Conservation (phyloP, 345 rosid genomes). For the Populus simonii region DNA sequence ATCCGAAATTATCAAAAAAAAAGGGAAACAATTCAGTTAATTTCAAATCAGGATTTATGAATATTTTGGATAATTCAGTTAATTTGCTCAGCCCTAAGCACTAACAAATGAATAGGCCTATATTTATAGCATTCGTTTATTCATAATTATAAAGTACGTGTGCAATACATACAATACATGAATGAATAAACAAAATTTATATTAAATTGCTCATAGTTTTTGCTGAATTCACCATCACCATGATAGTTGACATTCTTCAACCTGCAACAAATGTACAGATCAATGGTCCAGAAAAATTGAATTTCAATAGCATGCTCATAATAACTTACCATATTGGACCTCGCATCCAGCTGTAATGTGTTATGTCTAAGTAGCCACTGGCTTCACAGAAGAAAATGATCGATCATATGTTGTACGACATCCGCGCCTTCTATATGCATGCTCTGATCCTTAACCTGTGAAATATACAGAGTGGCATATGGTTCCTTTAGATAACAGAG, state of each 20-base stretch:
- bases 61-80: no score
- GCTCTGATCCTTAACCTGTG: constrained; percentile 71
- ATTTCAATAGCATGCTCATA: not conserved
- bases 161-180: not conserved
- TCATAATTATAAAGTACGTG: not conserved
- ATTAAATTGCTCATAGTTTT: not conserved
- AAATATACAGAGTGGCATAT: not conserved
- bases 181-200: constrained; percentile 26
- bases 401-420: constrained; percentile 79
- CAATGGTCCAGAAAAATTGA: not conserved
- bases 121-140: not conserved
- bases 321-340: constrained; percentile 5
- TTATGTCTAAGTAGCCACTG: not conserved
- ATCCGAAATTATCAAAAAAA: no score
- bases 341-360: not conserved
- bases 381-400: constrained; percentile 59
- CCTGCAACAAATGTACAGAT: constrained; percentile 14
- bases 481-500: not conserved
- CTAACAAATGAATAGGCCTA: not conserved
- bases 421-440: constrained; percentile 87
- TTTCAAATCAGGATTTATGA: no score
- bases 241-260: constrained; percentile 1
- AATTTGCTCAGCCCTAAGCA: not conserved
- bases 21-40: no score
- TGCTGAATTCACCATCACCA: not conserved